Conservation (phyloP, 2,329 filamentous ascomycete species). For the Botryosphaeria agaves region DNA sequence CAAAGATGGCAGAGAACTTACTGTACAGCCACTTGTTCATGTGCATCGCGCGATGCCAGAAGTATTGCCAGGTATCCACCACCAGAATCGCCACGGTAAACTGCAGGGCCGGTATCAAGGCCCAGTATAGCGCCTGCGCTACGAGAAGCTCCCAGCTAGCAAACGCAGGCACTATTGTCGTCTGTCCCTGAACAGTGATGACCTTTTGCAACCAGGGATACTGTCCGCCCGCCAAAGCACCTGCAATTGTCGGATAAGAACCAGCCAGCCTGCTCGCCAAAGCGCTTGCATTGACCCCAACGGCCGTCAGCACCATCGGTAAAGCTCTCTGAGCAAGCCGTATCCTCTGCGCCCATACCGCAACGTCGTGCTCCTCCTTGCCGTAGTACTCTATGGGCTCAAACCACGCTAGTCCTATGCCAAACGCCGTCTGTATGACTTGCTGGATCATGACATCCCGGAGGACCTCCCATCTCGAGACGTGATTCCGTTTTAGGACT, state of each 20-base stretch:
- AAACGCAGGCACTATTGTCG: constrained; percentile 48
- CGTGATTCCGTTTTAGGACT: constrained; percentile 73
- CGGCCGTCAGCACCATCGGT: constrained; percentile 48
- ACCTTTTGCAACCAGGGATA: constrained; percentile 56
- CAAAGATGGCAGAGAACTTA: constrained; percentile 38
- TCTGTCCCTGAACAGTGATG: constrained; percentile 33
- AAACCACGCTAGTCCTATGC: constrained; percentile 47
- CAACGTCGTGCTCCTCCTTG: constrained; percentile 69
- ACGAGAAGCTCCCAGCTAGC: constrained; percentile 63
- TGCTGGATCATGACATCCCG: constrained; percentile 89
- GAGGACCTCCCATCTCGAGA: constrained; percentile 67
- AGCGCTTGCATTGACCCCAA: constrained; percentile 60
- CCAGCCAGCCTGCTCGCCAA: constrained; percentile 59
- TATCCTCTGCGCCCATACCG: constrained; percentile 74
- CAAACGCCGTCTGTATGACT: constrained; percentile 64
- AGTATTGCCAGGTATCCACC: constrained; percentile 97
- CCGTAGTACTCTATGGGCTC: constrained; percentile 62
- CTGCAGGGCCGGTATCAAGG: constrained; percentile 58
- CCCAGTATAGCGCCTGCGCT: constrained; percentile 67
- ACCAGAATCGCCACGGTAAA: constrained; percentile 57
- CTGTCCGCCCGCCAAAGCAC: constrained; percentile 59
- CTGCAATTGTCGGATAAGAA: constrained; percentile 57
- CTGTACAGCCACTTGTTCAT: constrained; percentile 94
- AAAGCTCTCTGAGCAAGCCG: constrained; percentile 64
- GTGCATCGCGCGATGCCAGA: constrained; percentile 91